Percentiles rank a stretch among this genome's conserved stretches.
Conservation (phyloP, 1,284 basidiomycete genomes). For the Retiboletus fuscus region DNA sequence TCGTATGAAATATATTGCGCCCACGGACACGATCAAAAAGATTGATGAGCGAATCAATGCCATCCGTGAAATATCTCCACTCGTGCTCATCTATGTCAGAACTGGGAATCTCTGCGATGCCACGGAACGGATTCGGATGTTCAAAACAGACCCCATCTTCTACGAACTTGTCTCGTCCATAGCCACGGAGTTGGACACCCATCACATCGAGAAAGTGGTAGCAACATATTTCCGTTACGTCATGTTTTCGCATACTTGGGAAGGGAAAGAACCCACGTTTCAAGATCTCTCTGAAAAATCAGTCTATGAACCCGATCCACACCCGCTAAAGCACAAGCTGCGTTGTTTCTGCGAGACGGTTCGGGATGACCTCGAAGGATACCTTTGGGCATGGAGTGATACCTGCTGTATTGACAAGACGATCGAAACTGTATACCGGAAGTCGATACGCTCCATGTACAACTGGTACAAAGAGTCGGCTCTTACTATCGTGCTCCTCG, state of each 20-base stretch:
- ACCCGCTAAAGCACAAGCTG: conserved; percentile 16
- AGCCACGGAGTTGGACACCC: not conserved
- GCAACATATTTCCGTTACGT: conserved; percentile 31
- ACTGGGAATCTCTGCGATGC: conserved; percentile 22
- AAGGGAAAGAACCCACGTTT: conserved; percentile 26
- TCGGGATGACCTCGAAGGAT: not conserved
- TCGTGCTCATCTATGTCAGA: conserved; percentile 23
- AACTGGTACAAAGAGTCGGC: conserved; percentile 29
- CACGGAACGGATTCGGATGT: conserved; percentile 6
- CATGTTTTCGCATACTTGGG: conserved; percentile 38
- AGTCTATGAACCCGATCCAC: conserved; percentile 15
- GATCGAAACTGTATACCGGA: not conserved
- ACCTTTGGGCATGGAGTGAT: conserved; percentile 20
- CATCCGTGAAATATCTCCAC: conserved; percentile 11
- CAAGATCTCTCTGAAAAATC: conserved; percentile 19
- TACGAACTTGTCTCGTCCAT: conserved; percentile 24
- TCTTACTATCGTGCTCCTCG: conserved; percentile 25
- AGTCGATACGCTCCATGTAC: conserved; percentile 32
- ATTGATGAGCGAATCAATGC: conserved; percentile 8
- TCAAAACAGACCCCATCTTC: conserved; percentile 17
- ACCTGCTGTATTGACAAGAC: conserved; percentile 16
- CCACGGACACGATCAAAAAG: not conserved
- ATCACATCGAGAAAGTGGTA: conserved; percentile 2
- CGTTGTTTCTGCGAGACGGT: no score
- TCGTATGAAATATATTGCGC: conserved; percentile 12